A percentile compares a stretch with the other conserved stretches of the same genome.
Conservation (phyloP, 192 early-diverging fungal species). For the Gaertneriomyces semiglobifer region DNA sequence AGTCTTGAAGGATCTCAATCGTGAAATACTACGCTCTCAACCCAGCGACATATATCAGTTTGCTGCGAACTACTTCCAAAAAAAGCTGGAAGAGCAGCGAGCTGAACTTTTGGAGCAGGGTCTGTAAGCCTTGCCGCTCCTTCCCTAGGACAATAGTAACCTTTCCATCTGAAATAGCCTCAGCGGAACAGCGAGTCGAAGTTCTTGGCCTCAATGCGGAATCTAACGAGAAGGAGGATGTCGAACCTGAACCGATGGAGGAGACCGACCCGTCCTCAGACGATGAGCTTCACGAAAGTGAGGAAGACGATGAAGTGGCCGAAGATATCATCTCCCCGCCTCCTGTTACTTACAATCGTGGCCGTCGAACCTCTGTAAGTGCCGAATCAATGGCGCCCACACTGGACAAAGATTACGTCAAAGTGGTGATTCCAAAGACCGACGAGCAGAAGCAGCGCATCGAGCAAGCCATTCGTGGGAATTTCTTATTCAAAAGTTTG, state of each 20-base stretch:
- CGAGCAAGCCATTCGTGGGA: constrained; percentile 71
- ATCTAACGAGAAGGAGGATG: no score
- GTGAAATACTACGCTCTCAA: constrained; percentile 68
- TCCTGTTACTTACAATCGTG: constrained; percentile 73
- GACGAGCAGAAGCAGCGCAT: constrained; percentile 82
- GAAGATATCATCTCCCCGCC: constrained; percentile 48
- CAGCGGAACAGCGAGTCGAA: no score
- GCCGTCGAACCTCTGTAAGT: constrained; percentile 88
- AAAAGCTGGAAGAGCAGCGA: constrained; percentile 76
- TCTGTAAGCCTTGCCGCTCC: not conserved
- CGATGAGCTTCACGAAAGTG: constrained; percentile 49
- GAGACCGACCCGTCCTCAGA: constrained; percentile 38
- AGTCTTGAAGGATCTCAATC: constrained; percentile 80
- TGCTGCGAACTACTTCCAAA: constrained; percentile 85
- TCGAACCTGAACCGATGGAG: constrained; percentile 1
- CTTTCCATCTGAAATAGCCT: no score
- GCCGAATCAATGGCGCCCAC: constrained; percentile 97
- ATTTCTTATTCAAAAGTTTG: constrained; percentile 90
- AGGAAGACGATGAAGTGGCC: constrained; percentile 56
- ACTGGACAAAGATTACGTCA: constrained; percentile 72
- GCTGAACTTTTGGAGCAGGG: constrained; percentile 35
- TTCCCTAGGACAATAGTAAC: not conserved
- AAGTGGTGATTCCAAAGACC: constrained; percentile 85
- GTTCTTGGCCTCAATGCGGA: no score
- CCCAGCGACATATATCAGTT: constrained; percentile 90